Base-by-base conservation (phyloP, 306 rosid genomes). In the Ceratonia siliqua region DNA sequence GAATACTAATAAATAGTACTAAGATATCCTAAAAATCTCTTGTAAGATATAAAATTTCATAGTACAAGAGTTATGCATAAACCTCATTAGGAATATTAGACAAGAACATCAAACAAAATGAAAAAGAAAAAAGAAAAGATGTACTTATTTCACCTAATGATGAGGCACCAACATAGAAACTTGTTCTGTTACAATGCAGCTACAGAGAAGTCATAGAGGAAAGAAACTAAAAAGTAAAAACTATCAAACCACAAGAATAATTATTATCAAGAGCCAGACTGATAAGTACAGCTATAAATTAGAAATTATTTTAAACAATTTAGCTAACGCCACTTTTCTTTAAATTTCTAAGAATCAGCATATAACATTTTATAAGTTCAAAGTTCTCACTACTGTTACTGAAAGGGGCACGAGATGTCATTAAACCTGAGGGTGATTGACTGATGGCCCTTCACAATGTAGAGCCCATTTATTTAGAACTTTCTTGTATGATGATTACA, bases 351-450 rank as follows among this genome's bases (percentile, higher is more conserved):
- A n/a, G n/a, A n/a, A n/a, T n/a, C n/a, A n/a, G n/a, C n/a, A n/a
- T n/a, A n/a, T n/a, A n/a, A n/a, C n/a, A n/a, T n/a, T n/a, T n/a
- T n/a, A n/a, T n/a, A n/a, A n/a, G n/a, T n/a, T n/a, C n/a, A n/a
- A n/a, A n/a, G n/a, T n/a, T n/a, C n/a, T n/a, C n/a, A n/a, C n/a
- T n/a, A n/a, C n/a, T n/a, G n/a, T n/a, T n/a, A n/a, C 6, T 43
- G 33, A 13, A 36, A 79, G 70, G 36, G 48, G 8, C 33, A 79
- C 5, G 5, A 80, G 32, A 27, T 27, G 66, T 15, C 32, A 13
- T 68, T 38, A 17, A 36, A 49, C 25, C 49, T 66, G 70, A 79
- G 48, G 25, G 17, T 72, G 68, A 72, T 61, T 20, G 10, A 21
- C 61, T 49, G 68, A 50, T 30, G 35, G 43, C n/a, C 39, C 35